phyloP scores from a whole-genome alignment of 441 rosid species.

The Erodium moschatum region DNA sequence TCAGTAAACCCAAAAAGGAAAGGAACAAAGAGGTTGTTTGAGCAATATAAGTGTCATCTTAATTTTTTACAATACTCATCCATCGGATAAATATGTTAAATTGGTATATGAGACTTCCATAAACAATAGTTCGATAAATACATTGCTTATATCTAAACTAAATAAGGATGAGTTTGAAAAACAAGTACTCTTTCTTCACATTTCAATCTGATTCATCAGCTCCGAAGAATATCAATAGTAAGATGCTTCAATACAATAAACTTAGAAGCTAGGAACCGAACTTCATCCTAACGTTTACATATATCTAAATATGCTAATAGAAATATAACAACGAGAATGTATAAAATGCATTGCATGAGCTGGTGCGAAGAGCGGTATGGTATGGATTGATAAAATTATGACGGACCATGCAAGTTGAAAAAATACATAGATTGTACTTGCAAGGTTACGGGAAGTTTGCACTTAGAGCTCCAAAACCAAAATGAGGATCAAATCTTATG shows the following conservation, averaged over 20 bases:
- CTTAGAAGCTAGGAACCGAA: too few species aligned
- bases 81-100: neutral
- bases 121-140: neutral
- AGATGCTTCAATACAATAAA: too few species aligned
- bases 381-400: too few species aligned
- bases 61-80: neutral
- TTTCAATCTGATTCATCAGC: neutral
- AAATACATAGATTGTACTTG: neutral
- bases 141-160: too few species aligned
- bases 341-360: too few species aligned
- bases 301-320: too few species aligned
- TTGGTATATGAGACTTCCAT: neutral
- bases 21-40: conserved; percentile 9
- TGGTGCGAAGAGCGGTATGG: too few species aligned
- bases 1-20: neutral
- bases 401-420: too few species aligned
- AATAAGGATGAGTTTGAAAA: neutral
- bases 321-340: too few species aligned
- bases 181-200: neutral
- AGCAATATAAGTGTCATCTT: conserved; percentile 5
- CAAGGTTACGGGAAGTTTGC: neutral
- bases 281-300: too few species aligned
- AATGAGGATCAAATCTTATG: neutral
- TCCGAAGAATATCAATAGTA: too few species aligned
- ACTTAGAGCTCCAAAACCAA: neutral